A percentile compares a stretch with the other conserved stretches of the same genome.
phyloP scores from a whole-genome alignment of 805 yeast species.

The Priceomyces carsonii region DNA sequence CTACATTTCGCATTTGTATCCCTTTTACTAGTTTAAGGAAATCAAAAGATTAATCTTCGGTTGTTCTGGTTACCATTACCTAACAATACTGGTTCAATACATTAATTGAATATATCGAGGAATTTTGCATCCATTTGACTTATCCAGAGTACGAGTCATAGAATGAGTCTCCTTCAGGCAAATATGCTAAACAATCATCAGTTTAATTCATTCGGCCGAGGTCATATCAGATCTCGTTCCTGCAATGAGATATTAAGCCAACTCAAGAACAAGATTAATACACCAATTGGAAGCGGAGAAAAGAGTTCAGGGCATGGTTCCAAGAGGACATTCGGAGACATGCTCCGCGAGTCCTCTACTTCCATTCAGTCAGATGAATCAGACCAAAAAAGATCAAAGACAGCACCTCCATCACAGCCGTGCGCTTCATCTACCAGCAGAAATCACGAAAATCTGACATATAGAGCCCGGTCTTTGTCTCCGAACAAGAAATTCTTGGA shows the following conservation, averaged over 20 bases:
- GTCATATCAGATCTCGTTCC: conserved; percentile 35
- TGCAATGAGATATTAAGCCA: conserved; percentile 32
- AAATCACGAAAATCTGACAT: conserved; percentile 3
- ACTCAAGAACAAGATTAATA: conserved; percentile 17
- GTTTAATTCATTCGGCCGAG: conserved; percentile 26
- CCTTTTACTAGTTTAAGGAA: not conserved
- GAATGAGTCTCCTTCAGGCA: conserved; percentile 34
- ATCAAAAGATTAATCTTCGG: conserved; percentile 2
- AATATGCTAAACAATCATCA: conserved; percentile 32
- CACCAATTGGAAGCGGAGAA: conserved; percentile 1
- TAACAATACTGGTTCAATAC: not conserved
- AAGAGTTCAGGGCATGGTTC: conserved; percentile 15
- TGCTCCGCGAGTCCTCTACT: conserved; percentile 11
- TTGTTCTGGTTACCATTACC: conserved; percentile 9
- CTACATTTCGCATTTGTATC: no score
- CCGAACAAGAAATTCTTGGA: conserved; percentile 17
- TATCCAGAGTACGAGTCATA: conserved; percentile 5
- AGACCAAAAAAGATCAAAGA: conserved; percentile 38
- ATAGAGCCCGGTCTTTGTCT: conserved; percentile 28
- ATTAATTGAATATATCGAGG: conserved; percentile 1
- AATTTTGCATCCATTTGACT: conserved; percentile 9
- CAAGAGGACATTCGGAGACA: conserved; percentile 32
- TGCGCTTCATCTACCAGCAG: conserved; percentile 4
- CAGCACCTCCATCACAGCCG: conserved; percentile 50
- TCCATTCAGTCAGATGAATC: conserved; percentile 2